phyloP scores from a whole-genome alignment of 2,329 filamentous ascomycete species.

The Neoarthrinium moseri region DNA sequence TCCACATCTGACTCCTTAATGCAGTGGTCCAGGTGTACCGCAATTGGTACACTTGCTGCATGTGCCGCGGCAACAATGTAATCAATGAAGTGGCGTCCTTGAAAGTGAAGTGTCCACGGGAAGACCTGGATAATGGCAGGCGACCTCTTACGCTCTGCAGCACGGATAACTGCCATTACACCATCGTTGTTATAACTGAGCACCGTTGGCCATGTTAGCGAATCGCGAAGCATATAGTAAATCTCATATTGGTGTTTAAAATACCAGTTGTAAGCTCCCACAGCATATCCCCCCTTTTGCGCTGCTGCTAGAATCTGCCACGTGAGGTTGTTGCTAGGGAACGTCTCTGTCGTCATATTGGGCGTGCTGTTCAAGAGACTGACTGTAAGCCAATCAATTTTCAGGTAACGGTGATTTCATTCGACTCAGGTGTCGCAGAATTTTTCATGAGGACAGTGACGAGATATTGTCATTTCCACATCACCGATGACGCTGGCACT shows the following conservation, averaged over 20 bases:
- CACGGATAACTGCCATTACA: conserved; percentile 59
- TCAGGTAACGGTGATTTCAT: too few relatives aligned
- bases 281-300: conserved; percentile 42
- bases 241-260: not conserved
- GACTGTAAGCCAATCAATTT: too few relatives aligned
- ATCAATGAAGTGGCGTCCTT: conserved; percentile 45
- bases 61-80: conserved; percentile 47
- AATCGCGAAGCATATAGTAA: not conserved
- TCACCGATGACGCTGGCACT: too few relatives aligned
- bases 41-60: conserved; percentile 49
- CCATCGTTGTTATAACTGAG: conserved; percentile 57
- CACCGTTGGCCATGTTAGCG: not conserved
- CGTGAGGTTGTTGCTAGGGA: conserved; percentile 19
- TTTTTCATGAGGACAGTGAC: too few relatives aligned
- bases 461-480: too few relatives aligned
- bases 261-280: conserved; percentile 44
- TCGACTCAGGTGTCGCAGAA: too few relatives aligned
- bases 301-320: conserved; percentile 45
- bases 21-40: conserved; percentile 60
- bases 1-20: conserved; percentile 29
- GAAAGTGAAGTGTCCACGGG: conserved; percentile 63
- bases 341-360: too few relatives aligned
- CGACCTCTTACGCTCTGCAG: conserved; percentile 57
- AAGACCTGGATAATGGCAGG: conserved; percentile 66
- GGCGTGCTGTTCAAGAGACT: too few relatives aligned